Conservation (phyloP, 2,329 filamentous ascomycete genomes). For the Ilyonectria mors-panacis region DNA sequence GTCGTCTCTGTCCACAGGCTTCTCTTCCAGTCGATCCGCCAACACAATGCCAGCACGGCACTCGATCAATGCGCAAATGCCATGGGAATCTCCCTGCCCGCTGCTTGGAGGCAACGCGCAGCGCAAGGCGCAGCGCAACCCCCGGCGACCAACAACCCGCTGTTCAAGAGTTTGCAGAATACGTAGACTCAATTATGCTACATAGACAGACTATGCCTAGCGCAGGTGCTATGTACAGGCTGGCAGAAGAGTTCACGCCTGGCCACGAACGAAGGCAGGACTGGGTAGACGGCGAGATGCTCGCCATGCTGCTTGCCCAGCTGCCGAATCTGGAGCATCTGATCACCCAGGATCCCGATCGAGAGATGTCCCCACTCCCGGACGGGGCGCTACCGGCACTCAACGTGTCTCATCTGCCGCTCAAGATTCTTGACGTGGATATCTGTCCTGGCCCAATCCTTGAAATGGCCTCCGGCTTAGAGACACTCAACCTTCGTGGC, state of each 20-base stretch:
- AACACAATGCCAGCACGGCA: neutral
- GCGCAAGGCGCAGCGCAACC: neutral
- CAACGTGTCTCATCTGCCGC: neutral
- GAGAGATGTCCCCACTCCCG: neutral
- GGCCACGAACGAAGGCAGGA: neutral
- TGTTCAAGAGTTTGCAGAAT: neutral
- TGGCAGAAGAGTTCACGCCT: neutral
- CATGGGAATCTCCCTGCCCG: neutral
- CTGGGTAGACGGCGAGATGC: slow-evolving; percentile 5
- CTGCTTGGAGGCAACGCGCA: slow-evolving; percentile 6
- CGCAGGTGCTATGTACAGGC: no score
- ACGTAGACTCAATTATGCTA: no score
- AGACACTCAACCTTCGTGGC: slow-evolving; percentile 9
- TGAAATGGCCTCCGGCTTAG: slow-evolving; percentile 7
- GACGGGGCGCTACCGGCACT: neutral
- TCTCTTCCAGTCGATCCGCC: neutral
- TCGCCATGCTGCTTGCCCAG: slow-evolving; percentile 10
- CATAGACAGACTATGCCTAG: neutral
- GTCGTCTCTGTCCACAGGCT: neutral
- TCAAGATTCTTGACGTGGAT: slow-evolving; percentile 5
- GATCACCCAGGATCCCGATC: neutral
- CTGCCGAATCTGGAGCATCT: slow-evolving; percentile 9
- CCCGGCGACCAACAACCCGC: no score
- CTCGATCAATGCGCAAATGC: neutral
- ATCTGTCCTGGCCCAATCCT: neutral